Conservation (phyloP, 2,329 filamentous ascomycete species). For the Nemania serpens region DNA sequence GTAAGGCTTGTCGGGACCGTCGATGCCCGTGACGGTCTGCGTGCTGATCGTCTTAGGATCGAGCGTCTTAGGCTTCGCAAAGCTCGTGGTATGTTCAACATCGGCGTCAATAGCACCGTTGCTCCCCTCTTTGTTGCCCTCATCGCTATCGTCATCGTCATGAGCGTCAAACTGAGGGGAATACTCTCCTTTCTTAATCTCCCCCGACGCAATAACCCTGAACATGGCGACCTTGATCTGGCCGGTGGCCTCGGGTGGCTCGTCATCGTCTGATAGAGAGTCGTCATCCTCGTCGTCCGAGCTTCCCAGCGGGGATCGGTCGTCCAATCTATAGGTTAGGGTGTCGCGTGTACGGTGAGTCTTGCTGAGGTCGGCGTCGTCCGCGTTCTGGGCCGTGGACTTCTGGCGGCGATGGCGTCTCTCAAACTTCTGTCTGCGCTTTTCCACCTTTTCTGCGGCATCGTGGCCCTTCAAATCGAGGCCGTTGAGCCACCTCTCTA, state of each 20-base stretch:
- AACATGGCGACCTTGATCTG: constrained; percentile 99
- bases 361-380: constrained; percentile 46
- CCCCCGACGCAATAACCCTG: constrained; percentile 89
- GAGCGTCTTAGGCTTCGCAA: constrained; percentile 92
- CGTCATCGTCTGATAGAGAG: constrained; percentile 73
- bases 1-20: constrained; percentile 94
- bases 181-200: constrained; percentile 98
- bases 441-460: constrained; percentile 86
- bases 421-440: constrained; percentile 80
- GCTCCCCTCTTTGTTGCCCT: constrained; percentile 56
- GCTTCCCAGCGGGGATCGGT: constrained; percentile 73
- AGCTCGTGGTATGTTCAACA: constrained; percentile 95
- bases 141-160: constrained; percentile 75
- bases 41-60: constrained; percentile 98
- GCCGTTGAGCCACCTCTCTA: constrained; percentile 96
- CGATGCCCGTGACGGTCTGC: constrained; percentile 97
- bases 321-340: constrained; percentile 80
- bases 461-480: constrained; percentile 94
- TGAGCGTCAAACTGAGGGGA: constrained; percentile 97
- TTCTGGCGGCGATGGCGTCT: constrained; percentile 69
- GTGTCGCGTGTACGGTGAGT: constrained; percentile 59
- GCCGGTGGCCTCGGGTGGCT: constrained; percentile 89
- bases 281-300: constrained; percentile 73
- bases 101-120: constrained; percentile 73
- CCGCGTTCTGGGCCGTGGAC: constrained; percentile 46